Evolutionary conservation across 2,329 filamentous ascomycete species (phyloP), one percentile per base, ranked within the genome.

Genomic region (Metarhizium humberi): DNA sequence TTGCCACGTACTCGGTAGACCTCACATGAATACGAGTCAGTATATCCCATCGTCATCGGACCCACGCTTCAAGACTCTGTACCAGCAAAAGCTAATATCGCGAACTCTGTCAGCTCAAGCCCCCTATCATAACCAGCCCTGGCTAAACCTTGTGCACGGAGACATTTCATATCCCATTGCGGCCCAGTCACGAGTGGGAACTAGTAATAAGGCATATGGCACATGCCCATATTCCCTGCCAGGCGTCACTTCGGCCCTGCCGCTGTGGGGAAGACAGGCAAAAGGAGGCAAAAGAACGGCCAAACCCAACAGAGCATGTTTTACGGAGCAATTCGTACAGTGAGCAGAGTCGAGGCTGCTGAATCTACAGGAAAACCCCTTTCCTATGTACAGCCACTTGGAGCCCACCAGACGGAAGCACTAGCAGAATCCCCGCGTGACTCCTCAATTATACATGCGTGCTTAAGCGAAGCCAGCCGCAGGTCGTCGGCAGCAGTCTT

Each of bases 371-470:
- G 16, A 48, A 30, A 8, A 6, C 7, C n/a, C 45, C 45, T 20
- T 18, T 10, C 14, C 30, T 20, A 46, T 20, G 18, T 20, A 25
- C 11, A 30, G 14, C 8, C 18, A 45, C n/a, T 45, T 20, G 42
- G 42, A 3, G 45, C 25, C 25, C 45, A n/a, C 45, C 45, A 30
- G 25, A 30, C 50, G 54, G 50, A 50, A 50, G 50, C 54, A 53
- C 54, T 50, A 53, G 36, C 45, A 50, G 25, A n/a, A 53, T 50
- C 49, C 49, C 55, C 52, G 55, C 55, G 40, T 54, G 52, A 52
- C 55, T 54, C 49, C 42, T 54, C 49, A 46, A 50, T 54, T 52
- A 54, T 51, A 36, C 51, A 56, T 53, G 45, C 32, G 18, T 54
- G 51, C 34, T 30, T 54, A 56, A 51, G 55, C 51, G 55, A 56